A percentile compares a stretch with the other conserved stretches of the same genome.
phyloP scores from a whole-genome alignment of 2,329 filamentous ascomycete species.

The Hymenoscyphus scutula region DNA sequence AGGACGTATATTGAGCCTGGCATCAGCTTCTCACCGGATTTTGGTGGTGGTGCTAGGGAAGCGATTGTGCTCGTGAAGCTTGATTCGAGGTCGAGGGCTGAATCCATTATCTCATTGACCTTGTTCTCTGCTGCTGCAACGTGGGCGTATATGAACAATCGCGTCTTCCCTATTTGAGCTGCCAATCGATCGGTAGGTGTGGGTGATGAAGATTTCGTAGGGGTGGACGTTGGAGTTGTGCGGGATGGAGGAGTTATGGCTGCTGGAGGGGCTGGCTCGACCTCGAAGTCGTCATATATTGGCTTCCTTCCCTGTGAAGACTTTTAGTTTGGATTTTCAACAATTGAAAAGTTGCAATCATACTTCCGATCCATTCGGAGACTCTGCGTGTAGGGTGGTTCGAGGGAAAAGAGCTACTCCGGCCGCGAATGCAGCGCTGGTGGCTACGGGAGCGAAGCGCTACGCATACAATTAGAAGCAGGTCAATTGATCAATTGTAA shows the following conservation, averaged over 20 bases:
- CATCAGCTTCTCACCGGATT: conserved; percentile 84
- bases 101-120: conserved; percentile 79
- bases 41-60: conserved; percentile 79
- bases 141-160: conserved; percentile 76
- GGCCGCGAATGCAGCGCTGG: conserved; percentile 39
- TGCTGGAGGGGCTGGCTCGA: conserved; percentile 37
- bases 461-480: conserved; percentile 32
- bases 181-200: conserved; percentile 90
- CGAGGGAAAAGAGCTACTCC: conserved; percentile 47
- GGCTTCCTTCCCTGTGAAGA: conserved; percentile 56
- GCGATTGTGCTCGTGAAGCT: conserved; percentile 87
- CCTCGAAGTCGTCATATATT: conserved; percentile 74
- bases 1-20: conserved; percentile 90
- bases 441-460: conserved; percentile 48
- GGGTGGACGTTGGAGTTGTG: conserved; percentile 27
- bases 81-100: conserved; percentile 80
- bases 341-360: background rate
- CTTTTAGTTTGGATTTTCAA: background rate
- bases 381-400: conserved; percentile 48
- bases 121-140: conserved; percentile 73
- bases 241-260: conserved; percentile 23
- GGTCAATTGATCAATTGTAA: conserved; percentile 16
- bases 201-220: conserved; percentile 47
- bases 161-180: conserved; percentile 73
- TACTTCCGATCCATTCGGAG: conserved; percentile 33